Base-by-base conservation (phyloP, 2,329 filamentous ascomycete species). In the Ascochyta lentis region DNA sequence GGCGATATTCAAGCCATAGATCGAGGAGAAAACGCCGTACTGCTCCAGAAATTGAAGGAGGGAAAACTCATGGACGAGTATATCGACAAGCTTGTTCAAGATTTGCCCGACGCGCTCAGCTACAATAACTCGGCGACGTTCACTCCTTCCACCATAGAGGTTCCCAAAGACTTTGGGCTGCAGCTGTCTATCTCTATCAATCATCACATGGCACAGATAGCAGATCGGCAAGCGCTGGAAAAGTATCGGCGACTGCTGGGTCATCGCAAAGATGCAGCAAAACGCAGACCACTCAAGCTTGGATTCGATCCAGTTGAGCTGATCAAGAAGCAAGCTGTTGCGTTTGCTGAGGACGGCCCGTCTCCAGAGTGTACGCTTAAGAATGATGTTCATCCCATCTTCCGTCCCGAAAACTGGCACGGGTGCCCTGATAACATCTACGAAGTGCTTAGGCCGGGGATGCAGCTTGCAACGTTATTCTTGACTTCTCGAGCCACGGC, bases 301-400 rank as follows among this genome's bases (percentile, higher is more conserved):
- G 75, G 75, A 0, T 77, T 77, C 48, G 73, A 77, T 48, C 73
- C 75, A 16, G 65, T 73, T 33, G 73, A 77, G 22, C 51, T 77
- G 39, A 75, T 77, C 47, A 74, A 70, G 41, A 75, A 75, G 42
- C 73, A 75, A 65, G 74, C 74, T 33, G 69, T 77, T 9, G 67
- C 65, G 6, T 72, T 76, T 40, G 54, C 67, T 7, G 58, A 70
- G 24, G 45, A 67, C 19, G 31, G 57, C 7, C 37, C 58, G 2
- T 54, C 64, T 19, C 61, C 58, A 16, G 29, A 56, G 2, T 75
- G 64, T 19, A 76, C 69, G 16, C 65, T 77, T n/a, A 64, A 68
- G 27, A 74, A 73, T 37, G 68, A 72, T 1, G 70, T 76, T 19
- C 74, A 76, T 49, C 60, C 71, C 2, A 70, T 76, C 16, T 76